Evolutionary conservation across 169 alveolate species (phyloP).

Genomic region (Babesia divergens): DNA sequence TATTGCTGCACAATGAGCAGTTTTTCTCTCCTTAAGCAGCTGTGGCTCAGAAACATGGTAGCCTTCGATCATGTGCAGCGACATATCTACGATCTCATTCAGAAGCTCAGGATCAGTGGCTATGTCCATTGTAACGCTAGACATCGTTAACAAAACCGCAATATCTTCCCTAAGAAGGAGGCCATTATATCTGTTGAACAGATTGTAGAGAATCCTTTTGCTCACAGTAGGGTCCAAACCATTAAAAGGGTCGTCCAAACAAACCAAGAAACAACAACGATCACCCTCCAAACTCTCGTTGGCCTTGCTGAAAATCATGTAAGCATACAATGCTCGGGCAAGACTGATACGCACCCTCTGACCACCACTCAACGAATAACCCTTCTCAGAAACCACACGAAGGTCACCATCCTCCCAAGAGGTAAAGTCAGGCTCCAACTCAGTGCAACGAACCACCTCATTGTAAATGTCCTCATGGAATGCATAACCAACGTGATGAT

Average conservation of each 20-base stretch:
- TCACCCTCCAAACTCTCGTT: slow-evolving; percentile 2
- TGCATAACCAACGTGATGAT: slow-evolving; percentile 6
- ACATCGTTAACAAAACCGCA: slow-evolving; percentile 14
- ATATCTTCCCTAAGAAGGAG: slow-evolving; percentile 3
- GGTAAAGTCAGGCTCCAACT: slow-evolving; percentile 3
- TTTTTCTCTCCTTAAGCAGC: too few relatives aligned
- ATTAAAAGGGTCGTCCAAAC: slow-evolving; percentile 62
- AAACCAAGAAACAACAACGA: slow-evolving; percentile 45
- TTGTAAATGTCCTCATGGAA: slow-evolving; percentile 15
- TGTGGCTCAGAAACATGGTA: too few relatives aligned
- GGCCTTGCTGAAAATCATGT: slow-evolving; percentile 35
- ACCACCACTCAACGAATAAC: slow-evolving; percentile 81
- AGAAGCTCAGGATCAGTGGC: background rate
- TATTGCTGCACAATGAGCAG: too few relatives aligned
- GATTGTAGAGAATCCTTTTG: slow-evolving; percentile 41
- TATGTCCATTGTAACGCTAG: background rate
- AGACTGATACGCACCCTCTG: slow-evolving; percentile 85
- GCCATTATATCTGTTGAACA: slow-evolving; percentile 26
- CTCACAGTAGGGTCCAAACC: slow-evolving; percentile 50
- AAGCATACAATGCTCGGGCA: slow-evolving; percentile 87
- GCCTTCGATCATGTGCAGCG: background rate
- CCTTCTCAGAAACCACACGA: slow-evolving; percentile 11
- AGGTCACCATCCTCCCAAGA: slow-evolving; percentile 28
- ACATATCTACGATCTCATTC: background rate
- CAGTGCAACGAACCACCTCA: background rate